A percentile compares a stretch with the other conserved stretches of the same genome.
Evolutionary conservation across 83 land plant species (phyloP).

Genomic region (Thuja plicata): DNA sequence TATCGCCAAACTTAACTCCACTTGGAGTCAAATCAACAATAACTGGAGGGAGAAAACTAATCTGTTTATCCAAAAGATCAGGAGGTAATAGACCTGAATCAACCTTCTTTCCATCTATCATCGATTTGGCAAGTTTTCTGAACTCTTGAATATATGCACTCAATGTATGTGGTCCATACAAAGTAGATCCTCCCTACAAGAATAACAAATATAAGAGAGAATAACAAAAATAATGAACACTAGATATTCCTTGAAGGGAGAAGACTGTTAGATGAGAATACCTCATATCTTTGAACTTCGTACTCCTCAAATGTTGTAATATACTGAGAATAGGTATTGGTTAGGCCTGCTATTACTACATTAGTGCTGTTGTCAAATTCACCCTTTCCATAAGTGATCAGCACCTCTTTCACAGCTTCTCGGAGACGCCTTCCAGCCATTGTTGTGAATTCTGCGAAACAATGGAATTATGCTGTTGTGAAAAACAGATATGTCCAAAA

Average conservation of each 20-base stretch:
- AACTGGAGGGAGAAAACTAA: conserved; percentile 40
- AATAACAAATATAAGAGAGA: neutral
- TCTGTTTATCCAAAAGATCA: conserved; percentile 49
- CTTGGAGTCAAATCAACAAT: conserved; percentile 46
- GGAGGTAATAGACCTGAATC: conserved; percentile 55
- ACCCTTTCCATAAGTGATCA: conserved; percentile 46
- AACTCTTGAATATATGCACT: conserved; percentile 83
- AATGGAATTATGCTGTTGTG: neutral
- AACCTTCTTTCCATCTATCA: conserved; percentile 36
- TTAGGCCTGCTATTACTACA: conserved; percentile 77
- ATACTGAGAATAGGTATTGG: conserved; percentile 81
- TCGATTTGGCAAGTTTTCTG: conserved; percentile 57
- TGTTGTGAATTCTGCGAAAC: conserved; percentile 64
- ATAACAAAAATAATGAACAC: conserved; percentile 2
- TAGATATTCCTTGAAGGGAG: neutral
- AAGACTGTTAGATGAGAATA: conserved; percentile 17
- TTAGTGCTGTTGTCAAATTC: conserved; percentile 44
- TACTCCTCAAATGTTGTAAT: conserved; percentile 81
- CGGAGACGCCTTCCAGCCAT: conserved; percentile 87
- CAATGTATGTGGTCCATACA: conserved; percentile 82
- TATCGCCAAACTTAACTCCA: conserved; percentile 68
- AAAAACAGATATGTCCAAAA: neutral
- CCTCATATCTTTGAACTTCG: conserved; percentile 78
- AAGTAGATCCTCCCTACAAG: conserved; percentile 74
- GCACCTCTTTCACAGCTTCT: conserved; percentile 69